Evolutionary conservation across 1,284 basidiomycete species (phyloP).

Genomic region (Erythrobasidium hasegawianum): DNA sequence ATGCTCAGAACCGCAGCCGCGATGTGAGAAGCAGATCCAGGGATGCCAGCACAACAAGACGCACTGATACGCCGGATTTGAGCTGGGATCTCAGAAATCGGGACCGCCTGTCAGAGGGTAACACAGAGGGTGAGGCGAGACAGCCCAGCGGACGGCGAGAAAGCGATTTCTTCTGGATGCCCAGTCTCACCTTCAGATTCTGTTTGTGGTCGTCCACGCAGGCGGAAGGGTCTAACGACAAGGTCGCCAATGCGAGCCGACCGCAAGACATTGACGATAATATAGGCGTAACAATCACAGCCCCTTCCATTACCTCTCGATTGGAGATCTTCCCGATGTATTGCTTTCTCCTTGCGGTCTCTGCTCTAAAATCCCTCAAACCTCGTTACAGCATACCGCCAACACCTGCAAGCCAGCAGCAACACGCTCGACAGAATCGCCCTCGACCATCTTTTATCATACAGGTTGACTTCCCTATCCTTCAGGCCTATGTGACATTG

Average conservation of each 20-base stretch:
- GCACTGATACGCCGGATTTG: conserved; percentile 27
- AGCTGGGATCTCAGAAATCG: conserved; percentile 37
- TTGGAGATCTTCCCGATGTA: conserved; percentile 71
- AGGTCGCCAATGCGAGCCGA: no score
- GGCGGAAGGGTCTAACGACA: no score
- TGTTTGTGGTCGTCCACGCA: conserved; percentile 41
- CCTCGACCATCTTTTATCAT: neutral
- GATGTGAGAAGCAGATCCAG: conserved; percentile 37
- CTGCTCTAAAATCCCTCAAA: conserved; percentile 56
- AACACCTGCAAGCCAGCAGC: conserved; percentile 10
- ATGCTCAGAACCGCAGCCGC: conserved; percentile 44
- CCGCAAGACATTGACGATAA: conserved; percentile 45
- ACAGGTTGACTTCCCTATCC: conserved; percentile 7
- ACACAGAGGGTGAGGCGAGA: neutral
- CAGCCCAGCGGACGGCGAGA: conserved; percentile 36
- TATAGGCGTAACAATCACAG: conserved; percentile 52
- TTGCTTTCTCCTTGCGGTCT: conserved; percentile 63
- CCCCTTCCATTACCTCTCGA: conserved; percentile 54
- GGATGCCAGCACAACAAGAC: conserved; percentile 16
- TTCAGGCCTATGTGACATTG: conserved; percentile 44
- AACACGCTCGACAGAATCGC: conserved; percentile 26
- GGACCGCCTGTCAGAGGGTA: neutral
- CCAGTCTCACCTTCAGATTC: conserved; percentile 48
- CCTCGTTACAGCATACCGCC: neutral
- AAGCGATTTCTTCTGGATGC: conserved; percentile 44